Evolutionary conservation across 257 asterid species (phyloP), one percentile per base, ranked within the genome.

Genomic region (Jacaranda copaia): DNA sequence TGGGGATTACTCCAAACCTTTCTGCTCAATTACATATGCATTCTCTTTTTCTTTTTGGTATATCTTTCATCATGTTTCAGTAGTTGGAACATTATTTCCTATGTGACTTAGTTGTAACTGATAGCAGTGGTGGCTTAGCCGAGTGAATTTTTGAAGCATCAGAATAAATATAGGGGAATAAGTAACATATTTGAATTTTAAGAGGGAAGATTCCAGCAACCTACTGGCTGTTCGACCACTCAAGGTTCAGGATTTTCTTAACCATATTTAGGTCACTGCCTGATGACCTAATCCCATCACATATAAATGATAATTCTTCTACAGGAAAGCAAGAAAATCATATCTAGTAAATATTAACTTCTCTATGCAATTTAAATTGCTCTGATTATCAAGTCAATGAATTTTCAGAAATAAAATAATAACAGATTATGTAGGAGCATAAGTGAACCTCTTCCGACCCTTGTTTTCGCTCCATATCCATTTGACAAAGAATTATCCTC

Each of bases 381-480:
- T 32, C 67, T 5, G 20, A 25, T 19, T 45, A 8, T 18, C 39
- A 35, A 68, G 55, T n/a, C 60, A 69, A 68, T 11, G 70, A 73
- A 18, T 59, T 60, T 67, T 52, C 64, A 73, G 36, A 65, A 68
- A 32, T n/a, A 61, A 75, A 59, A 66, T 13, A 55, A 12, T 6
- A 70, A 66, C 39, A 62, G 10, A 69, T 12, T 61, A 73, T 7
- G 51, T 57, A 78, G 58, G 53, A 62, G 59, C 61, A 59, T 73
- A 75, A 77, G 73, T 55, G 43, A 83, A 96, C 99, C 99, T 96
- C 96, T 81, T 91, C 97, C 2, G 97, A 91, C 74, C 90, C 99
- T 79, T 91, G 98, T 65, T 87, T 85, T 46, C 97, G 89, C 85
- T 91, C 92, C 85, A 96, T 93, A 86, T 96, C 97, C 89, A 82